phyloP scores from a whole-genome alignment of 2,329 filamentous ascomycete species.

The Alternaria longipes region DNA sequence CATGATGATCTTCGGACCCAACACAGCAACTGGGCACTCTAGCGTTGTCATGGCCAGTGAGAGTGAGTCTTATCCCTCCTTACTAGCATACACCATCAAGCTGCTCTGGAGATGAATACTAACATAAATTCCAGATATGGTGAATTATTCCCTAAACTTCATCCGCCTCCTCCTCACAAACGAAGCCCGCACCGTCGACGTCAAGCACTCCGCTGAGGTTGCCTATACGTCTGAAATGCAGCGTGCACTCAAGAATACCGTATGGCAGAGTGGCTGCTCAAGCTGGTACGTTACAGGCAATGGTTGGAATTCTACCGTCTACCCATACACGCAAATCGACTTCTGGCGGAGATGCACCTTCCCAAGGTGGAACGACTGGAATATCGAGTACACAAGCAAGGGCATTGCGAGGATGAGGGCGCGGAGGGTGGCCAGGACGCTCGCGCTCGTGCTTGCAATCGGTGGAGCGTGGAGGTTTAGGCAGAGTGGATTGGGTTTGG shows the following conservation, averaged over 20 bases:
- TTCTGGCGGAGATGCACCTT: constrained; percentile 62
- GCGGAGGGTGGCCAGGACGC: constrained; percentile 24
- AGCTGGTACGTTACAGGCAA: constrained; percentile 77
- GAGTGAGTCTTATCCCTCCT: constrained; percentile 39
- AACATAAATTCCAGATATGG: constrained; percentile 52
- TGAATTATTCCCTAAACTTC: constrained; percentile 68
- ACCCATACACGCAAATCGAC: constrained; percentile 59
- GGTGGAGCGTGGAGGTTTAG: constrained; percentile 38
- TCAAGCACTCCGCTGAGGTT: constrained; percentile 77
- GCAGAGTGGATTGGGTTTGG: constrained; percentile 33
- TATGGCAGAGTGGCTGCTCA: constrained; percentile 61
- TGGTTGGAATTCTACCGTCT: constrained; percentile 82
- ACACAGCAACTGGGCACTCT: constrained; percentile 69
- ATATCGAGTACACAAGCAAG: constrained; percentile 60
- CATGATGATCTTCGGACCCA: constrained; percentile 71
- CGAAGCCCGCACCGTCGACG: constrained; percentile 90
- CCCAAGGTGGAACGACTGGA: constrained; percentile 64
- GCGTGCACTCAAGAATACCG: constrained; percentile 59
- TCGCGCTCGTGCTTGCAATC: constrained; percentile 32
- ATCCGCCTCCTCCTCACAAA: constrained; percentile 78
- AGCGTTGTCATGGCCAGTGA: constrained; percentile 68
- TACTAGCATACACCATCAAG: not conserved
- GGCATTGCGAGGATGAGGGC: constrained; percentile 52
- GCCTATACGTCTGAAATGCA: constrained; percentile 61
- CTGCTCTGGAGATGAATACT: not conserved